A percentile compares a stretch with the other conserved stretches of the same genome.
Conservation (phyloP, 352 stramenopile genomes). For the Thraustotheca clavata region DNA sequence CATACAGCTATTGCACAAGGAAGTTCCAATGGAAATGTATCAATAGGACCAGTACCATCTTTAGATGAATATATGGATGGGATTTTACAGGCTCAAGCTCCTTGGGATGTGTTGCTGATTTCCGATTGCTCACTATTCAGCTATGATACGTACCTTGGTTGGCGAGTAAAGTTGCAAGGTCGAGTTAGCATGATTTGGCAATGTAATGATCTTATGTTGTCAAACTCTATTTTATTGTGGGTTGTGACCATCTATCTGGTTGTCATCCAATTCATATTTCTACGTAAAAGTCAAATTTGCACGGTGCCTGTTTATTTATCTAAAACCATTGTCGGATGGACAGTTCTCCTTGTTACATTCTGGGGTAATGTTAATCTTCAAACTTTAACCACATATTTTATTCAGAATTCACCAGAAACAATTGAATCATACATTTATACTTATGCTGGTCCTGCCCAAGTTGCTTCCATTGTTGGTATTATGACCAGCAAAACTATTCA, state of each 20-base stretch:
- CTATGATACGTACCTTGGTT: slow-evolving; percentile 12
- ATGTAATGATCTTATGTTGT: neutral
- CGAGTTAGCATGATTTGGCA: neutral
- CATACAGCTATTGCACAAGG: slow-evolving; percentile 19
- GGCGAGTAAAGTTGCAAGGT: slow-evolving; percentile 2
- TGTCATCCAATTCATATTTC: neutral
- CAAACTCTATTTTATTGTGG: neutral
- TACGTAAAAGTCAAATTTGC: neutral
- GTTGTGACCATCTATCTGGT: neutral
- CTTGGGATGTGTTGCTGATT: slow-evolving; percentile 21
- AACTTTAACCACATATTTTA: neutral
- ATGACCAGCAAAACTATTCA: neutral
- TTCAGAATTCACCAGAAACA: neutral
- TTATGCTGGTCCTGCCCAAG: neutral
- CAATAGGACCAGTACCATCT: slow-evolving; percentile 19
- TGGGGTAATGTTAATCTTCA: neutral
- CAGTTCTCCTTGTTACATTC: neutral
- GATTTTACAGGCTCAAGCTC: slow-evolving; percentile 22
- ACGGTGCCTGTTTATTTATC: neutral
- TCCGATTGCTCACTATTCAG: slow-evolving; percentile 23
- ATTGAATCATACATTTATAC: neutral
- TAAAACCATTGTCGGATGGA: neutral
- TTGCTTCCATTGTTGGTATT: neutral
- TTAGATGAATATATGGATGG: slow-evolving; percentile 26
- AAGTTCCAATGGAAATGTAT: slow-evolving; percentile 7